These are phyloP conservation scores for Fusarium neocosmosporiellum DNA, from an alignment of 2,329 filamentous ascomycete species.

Conservation along the genomic window DNA sequence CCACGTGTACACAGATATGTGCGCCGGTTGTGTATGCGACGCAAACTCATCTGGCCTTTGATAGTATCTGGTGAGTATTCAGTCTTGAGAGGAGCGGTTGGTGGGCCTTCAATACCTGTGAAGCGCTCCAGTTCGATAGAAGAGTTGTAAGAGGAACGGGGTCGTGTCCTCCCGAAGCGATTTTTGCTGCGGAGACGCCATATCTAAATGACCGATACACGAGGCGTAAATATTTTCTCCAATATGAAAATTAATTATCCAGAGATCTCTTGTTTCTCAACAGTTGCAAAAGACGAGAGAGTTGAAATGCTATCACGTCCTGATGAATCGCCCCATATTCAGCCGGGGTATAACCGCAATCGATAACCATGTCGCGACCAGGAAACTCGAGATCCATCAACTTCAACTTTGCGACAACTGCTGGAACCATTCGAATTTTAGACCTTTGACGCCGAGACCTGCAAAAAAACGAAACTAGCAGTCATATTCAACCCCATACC, in stretches of 20 bases:
- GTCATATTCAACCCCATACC: no score
- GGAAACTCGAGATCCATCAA: constrained; percentile 1
- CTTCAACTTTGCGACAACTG: constrained; percentile 24
- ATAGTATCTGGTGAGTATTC: background rate
- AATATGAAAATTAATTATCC: background rate
- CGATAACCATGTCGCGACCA: constrained; percentile 25
- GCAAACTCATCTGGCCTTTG: constrained; percentile 78
- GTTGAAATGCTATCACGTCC: background rate
- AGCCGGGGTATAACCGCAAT: constrained; percentile 42
- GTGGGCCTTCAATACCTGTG: constrained; percentile 64
- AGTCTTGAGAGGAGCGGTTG: background rate
- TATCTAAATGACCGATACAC: background rate
- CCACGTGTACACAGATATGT: constrained; percentile 89
- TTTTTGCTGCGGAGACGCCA: constrained; percentile 35
- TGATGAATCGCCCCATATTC: constrained; percentile 9
- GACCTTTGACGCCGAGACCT: background rate
- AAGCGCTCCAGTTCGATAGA: constrained; percentile 80
- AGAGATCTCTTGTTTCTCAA: background rate
- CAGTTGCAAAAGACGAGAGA: background rate
- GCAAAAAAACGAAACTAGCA: background rate
- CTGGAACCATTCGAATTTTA: background rate
- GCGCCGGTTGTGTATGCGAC: constrained; percentile 67
- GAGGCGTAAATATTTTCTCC: background rate
- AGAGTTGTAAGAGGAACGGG: constrained; percentile 87
- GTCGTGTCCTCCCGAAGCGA: constrained; percentile 76